Base-by-base conservation (phyloP, 345 rosid genomes). In the Pugionium cornutum region DNA sequence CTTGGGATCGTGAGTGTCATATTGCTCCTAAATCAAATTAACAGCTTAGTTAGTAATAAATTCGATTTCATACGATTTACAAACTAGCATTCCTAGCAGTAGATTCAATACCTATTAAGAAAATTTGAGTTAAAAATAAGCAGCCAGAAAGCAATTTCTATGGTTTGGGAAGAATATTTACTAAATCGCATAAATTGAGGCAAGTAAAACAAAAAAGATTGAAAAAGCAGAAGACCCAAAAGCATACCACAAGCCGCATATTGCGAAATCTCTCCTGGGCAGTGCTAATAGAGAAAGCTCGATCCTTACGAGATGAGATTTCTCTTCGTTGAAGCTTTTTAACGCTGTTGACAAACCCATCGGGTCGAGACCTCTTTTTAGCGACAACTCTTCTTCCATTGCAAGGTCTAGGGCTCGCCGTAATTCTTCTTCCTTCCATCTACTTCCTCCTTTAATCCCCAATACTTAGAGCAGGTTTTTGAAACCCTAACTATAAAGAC, bases 1-100 rank as follows among this genome's bases (percentile, higher is more conserved):
- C 50, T 88, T 90, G 2, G 95, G 96, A 66, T 94, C 97, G 76
- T 94, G 97, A 4, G 97, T 94, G 68, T 94, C 99, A 46, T 90
- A 94, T 72, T 94, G 95, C 78, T 85, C 96, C 98, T 92, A 68
- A 11, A 37, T 9, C 1, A 37, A 34, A 34, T 34, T 18, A 58
- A 25, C 3, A 37, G 2, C 33, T 31, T 9, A 6, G 26, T 10
- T 41, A 39, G 33, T 25, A 47, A 7, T 9, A 0, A 37, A 36
- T 18, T 6, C 29, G 5, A 39, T 2, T 45, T 18, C 28, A 2
- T 11, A 18, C 1, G 4, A 53, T 35, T 32, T 53, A 18, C 18
- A 18, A 18, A 18, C 18, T 18, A 18, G 18, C 18, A 18, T 18
- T 18, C 18, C 18, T 18, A 18, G 18, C 18, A 18, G 18, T 18